Percentiles rank a stretch among this genome's conserved stretches.
These are phyloP conservation scores for Gilbertella persicaria DNA, from an alignment of 371 early-diverging fungal genomes.

Conservation along the genomic window DNA sequence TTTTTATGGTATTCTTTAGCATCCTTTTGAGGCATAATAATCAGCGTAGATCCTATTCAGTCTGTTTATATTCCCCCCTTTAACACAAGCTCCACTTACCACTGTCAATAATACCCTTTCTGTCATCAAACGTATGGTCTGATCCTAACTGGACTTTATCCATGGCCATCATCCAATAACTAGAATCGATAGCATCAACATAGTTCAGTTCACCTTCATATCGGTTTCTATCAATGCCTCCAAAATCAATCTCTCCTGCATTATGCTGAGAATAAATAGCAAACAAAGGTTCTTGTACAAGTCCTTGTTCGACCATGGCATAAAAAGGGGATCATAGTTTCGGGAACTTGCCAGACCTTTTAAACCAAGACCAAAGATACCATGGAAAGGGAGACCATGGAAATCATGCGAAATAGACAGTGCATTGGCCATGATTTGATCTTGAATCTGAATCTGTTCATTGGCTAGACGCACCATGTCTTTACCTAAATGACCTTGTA, in stretches of 20 bases:
- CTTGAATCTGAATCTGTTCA: slow-evolving; percentile 28
- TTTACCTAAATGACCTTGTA: slow-evolving; percentile 46
- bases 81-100: slow-evolving; percentile 23
- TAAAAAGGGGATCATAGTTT: slow-evolving; percentile 61
- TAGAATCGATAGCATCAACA: slow-evolving; percentile 67
- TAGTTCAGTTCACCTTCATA: slow-evolving; percentile 61
- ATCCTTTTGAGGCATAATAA: slow-evolving; percentile 66
- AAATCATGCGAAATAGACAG: slow-evolving; percentile 58
- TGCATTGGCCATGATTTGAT: slow-evolving; percentile 58
- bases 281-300: slow-evolving; percentile 73
- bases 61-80: not conserved
- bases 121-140: slow-evolving; percentile 13
- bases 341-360: slow-evolving; percentile 48
- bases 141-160: slow-evolving; percentile 47
- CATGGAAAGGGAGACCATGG: slow-evolving; percentile 59
- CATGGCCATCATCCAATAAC: slow-evolving; percentile 80
- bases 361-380: slow-evolving; percentile 73
- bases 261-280: slow-evolving; percentile 62
- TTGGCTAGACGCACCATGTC: slow-evolving; percentile 60
- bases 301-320: slow-evolving; percentile 63
- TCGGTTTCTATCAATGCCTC: slow-evolving; percentile 60
- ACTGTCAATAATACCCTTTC: slow-evolving; percentile 59
- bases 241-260: slow-evolving; percentile 68
- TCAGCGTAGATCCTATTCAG: slow-evolving; percentile 62
- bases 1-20: slow-evolving; percentile 66